Conservation (phyloP, 2,329 filamentous ascomycete species). For the Curvularia sp. region DNA sequence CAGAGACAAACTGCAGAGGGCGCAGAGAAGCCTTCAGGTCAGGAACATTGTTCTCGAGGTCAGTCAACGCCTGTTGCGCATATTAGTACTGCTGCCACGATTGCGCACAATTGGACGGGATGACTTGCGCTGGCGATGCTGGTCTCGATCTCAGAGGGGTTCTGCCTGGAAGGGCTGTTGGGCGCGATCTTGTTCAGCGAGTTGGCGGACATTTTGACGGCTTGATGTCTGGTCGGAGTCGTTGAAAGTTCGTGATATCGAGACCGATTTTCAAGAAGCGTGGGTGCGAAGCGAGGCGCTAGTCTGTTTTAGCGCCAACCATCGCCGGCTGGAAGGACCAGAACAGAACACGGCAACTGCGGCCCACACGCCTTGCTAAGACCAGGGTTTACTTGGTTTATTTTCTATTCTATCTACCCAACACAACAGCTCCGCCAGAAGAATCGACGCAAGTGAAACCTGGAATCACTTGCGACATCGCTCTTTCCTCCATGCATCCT, state of each 20-base stretch:
- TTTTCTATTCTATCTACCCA: not conserved
- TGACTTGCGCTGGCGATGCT: slow-evolving; percentile 86
- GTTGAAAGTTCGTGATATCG: slow-evolving; percentile 28
- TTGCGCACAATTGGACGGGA: slow-evolving; percentile 8
- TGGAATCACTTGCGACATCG: not conserved
- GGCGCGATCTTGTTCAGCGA: slow-evolving; percentile 96
- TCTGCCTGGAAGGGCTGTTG: slow-evolving; percentile 95
- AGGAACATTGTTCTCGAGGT: slow-evolving; percentile 98
- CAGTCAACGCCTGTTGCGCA: slow-evolving; percentile 72
- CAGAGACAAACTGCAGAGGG: slow-evolving; percentile 98
- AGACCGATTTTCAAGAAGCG: slow-evolving; percentile 6
- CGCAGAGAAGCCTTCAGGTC: slow-evolving; percentile 96
- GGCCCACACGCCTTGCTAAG: not conserved
- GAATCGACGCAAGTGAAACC: too few relatives aligned
- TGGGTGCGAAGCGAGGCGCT: slow-evolving; percentile 16
- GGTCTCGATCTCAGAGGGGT: slow-evolving; percentile 96
- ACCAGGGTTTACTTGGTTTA: not conserved
- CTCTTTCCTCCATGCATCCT: not conserved
- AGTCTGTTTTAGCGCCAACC: slow-evolving; percentile 13
- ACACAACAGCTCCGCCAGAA: too few relatives aligned
- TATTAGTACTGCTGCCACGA: slow-evolving; percentile 27
- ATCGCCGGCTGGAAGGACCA: not conserved
- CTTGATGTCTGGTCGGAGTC: slow-evolving; percentile 37
- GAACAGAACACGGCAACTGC: not conserved
- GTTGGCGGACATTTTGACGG: slow-evolving; percentile 64